A percentile compares a stretch with the other conserved stretches of the same genome.
Conservation (phyloP, 805 yeast genomes). For the Naumovozyma dairenensis region DNA sequence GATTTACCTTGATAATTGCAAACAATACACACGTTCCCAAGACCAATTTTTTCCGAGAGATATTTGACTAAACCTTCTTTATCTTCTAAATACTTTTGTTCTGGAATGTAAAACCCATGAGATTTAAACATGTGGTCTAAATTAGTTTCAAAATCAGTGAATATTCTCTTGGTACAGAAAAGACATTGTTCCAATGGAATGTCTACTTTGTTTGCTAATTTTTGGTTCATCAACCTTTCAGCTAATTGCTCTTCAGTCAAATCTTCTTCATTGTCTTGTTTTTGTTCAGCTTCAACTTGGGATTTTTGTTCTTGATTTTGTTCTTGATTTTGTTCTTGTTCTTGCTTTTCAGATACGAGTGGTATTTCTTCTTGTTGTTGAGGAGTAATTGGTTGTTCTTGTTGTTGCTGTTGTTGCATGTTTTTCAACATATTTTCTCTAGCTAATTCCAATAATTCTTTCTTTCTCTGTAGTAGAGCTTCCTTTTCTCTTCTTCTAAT, state of each 20-base stretch:
- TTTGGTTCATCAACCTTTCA: slow-evolving; percentile 32
- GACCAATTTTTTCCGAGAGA: slow-evolving; percentile 81
- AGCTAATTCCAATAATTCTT: slow-evolving; percentile 33
- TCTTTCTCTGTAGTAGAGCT: slow-evolving; percentile 34
- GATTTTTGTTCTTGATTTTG: slow-evolving; percentile 3
- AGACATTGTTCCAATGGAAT: slow-evolving; percentile 44
- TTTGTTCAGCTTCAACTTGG: slow-evolving; percentile 4
- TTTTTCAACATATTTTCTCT: slow-evolving; percentile 31
- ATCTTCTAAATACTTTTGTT: slow-evolving; percentile 59
- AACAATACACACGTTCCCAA: slow-evolving; percentile 80
- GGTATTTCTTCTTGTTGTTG: neutral
- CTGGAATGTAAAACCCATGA: slow-evolving; percentile 89
- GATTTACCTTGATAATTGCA: slow-evolving; percentile 82
- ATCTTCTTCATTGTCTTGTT: slow-evolving; percentile 22
- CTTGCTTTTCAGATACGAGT: slow-evolving; percentile 3
- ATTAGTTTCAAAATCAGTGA: slow-evolving; percentile 36
- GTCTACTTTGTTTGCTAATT: slow-evolving; percentile 33
- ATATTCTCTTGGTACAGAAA: slow-evolving; percentile 42
- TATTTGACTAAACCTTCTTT: slow-evolving; percentile 65
- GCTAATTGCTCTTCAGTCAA: slow-evolving; percentile 31
- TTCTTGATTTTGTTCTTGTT: slow-evolving; percentile 5
- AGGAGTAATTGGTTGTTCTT: slow-evolving; percentile 7
- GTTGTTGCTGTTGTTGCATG: no score
- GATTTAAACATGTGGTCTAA: slow-evolving; percentile 63
- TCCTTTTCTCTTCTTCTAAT: slow-evolving; percentile 35